phyloP scores from a whole-genome alignment of 768 basidiomycete species.

The Suillus subalutaceus region DNA sequence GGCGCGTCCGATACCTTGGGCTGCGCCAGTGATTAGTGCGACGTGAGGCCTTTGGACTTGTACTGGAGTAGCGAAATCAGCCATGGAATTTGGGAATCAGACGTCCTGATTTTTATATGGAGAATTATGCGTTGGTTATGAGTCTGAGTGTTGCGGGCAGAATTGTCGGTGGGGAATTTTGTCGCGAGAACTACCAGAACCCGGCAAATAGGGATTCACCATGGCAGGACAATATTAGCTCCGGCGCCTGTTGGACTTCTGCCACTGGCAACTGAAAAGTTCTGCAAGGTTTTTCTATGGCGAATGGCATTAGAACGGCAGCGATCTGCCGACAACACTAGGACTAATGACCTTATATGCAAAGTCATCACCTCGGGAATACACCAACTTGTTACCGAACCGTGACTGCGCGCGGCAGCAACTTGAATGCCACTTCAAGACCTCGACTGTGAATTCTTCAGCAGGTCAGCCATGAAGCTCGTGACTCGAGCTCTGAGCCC shows the following conservation, averaged over 20 bases:
- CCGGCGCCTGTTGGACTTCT: neutral
- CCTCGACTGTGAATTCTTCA: neutral
- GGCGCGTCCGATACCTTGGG: slow-evolving; percentile 50
- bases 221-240: neutral
- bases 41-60: slow-evolving; percentile 19
- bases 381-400: neutral
- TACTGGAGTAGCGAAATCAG: neutral
- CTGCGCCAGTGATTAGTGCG: slow-evolving; percentile 46
- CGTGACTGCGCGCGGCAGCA: neutral
- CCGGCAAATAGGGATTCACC: neutral
- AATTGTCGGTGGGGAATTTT: neutral
- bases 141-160: neutral
- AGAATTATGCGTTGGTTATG: neutral
- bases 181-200: neutral
- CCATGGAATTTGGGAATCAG: neutral
- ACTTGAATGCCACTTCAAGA: neutral
- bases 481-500: neutral
- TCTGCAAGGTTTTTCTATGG: neutral
- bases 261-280: neutral
- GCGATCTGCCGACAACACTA: neutral
- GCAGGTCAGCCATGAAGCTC: neutral
- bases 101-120: neutral
- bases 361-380: no score
- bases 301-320: neutral
- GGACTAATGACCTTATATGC: no score